phyloP scores from a whole-genome alignment of 2,329 filamentous ascomycete genomes.

The Fulvia fulva region DNA sequence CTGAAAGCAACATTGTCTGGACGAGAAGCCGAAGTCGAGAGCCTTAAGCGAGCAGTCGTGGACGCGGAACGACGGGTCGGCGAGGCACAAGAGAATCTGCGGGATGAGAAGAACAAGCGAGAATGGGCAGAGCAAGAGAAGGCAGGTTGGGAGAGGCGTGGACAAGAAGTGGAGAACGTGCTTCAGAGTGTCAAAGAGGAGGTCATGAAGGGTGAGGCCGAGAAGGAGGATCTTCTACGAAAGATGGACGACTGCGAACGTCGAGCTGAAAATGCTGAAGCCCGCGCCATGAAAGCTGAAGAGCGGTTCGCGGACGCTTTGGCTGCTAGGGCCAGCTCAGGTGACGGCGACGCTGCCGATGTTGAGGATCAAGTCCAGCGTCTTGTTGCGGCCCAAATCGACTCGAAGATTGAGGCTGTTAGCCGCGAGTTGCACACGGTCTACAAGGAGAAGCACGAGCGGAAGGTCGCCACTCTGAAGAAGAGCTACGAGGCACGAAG shows the following conservation, averaged over 20 bases:
- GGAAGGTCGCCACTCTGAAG: constrained; percentile 86
- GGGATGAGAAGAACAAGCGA: constrained; percentile 67
- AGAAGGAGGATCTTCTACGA: constrained; percentile 72
- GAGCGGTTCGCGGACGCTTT: constrained; percentile 60
- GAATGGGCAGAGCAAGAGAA: constrained; percentile 73
- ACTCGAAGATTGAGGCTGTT: constrained; percentile 75
- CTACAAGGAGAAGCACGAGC: constrained; percentile 97
- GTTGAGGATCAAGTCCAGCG: constrained; percentile 43
- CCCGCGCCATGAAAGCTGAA: constrained; percentile 67
- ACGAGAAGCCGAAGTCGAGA: constrained; percentile 86
- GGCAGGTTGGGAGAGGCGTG: constrained; percentile 77
- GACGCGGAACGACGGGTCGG: constrained; percentile 92
- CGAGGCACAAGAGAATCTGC: constrained; percentile 75
- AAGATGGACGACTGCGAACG: constrained; percentile 75
- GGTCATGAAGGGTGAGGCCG: constrained; percentile 71
- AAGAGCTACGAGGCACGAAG: constrained; percentile 77
- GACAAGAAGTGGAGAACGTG: constrained; percentile 79
- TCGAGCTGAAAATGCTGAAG: constrained; percentile 68
- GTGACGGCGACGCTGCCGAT: constrained; percentile 31
- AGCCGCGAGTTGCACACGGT: constrained; percentile 81
- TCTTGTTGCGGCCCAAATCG: constrained; percentile 62
- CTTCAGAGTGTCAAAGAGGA: constrained; percentile 77
- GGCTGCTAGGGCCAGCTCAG: constrained; percentile 26
- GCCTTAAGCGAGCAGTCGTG: constrained; percentile 78
- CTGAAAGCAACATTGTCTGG: constrained; percentile 87